These are phyloP conservation scores for Dacryopinax primogenitus DNA, from an alignment of 768 basidiomycete species.

Conservation along the genomic window DNA sequence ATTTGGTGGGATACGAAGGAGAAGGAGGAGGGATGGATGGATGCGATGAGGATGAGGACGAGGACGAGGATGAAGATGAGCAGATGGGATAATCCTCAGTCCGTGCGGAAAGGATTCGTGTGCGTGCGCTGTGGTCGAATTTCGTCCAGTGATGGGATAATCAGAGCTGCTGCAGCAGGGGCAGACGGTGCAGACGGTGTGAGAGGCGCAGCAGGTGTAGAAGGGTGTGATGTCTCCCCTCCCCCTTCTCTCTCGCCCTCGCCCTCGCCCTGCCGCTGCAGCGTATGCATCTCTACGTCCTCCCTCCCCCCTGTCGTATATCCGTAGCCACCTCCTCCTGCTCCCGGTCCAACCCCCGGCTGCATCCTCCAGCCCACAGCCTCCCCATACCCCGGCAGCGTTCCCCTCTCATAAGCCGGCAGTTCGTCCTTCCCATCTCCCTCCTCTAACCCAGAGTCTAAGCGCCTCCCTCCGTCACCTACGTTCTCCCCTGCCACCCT, in stretches of 20 bases:
- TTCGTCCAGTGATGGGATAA: too few species aligned
- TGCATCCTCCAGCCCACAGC: not conserved
- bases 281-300: not conserved
- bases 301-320: not conserved
- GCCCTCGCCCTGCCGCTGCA: not conserved
- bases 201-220: not conserved
- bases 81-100: too few species aligned
- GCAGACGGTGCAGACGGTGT: too few species aligned
- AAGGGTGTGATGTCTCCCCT: not conserved
- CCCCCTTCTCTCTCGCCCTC: not conserved
- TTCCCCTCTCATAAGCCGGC: slow-evolving; percentile 2
- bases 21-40: too few species aligned
- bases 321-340: not conserved
- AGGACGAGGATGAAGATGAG: too few species aligned
- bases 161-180: too few species aligned
- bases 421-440: not conserved
- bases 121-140: too few species aligned
- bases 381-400: not conserved
- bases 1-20: too few species aligned
- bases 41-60: too few species aligned
- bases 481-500: not conserved
- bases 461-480: not conserved
- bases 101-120: too few species aligned
- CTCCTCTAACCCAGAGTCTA: not conserved
- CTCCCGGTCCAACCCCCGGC: not conserved